A percentile compares a stretch with the other conserved stretches of the same genome.
phyloP scores from a whole-genome alignment of 2,329 filamentous ascomycete genomes.

The Cladosporium halotolerans region DNA sequence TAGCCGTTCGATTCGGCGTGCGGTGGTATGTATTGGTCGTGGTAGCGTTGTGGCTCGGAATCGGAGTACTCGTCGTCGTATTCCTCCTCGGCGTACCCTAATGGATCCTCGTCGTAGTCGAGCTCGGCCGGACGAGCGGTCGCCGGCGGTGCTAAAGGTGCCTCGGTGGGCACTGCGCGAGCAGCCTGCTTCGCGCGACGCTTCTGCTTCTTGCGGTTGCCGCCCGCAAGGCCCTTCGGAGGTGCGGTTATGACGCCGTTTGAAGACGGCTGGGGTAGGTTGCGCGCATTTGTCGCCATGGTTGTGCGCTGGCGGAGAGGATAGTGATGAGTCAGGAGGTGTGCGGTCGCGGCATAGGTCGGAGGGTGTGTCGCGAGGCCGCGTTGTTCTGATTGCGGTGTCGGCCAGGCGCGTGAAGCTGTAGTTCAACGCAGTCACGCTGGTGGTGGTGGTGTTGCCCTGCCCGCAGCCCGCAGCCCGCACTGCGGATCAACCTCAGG shows the following conservation, averaged over 20 bases:
- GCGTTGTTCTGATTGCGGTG: background rate
- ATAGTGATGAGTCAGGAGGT: constrained; percentile 5
- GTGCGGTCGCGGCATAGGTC: background rate
- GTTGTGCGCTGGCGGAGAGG: constrained; percentile 17
- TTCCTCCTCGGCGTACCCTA: constrained; percentile 19
- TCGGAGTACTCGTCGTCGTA: constrained; percentile 18
- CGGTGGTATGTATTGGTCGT: constrained; percentile 28
- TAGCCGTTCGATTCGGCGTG: constrained; percentile 36
- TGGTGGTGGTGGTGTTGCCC: background rate
- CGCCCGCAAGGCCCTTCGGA: constrained; percentile 32
- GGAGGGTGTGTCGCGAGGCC: background rate
- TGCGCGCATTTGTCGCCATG: constrained; percentile 24
- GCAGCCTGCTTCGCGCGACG: constrained; percentile 77
- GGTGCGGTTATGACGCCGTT: constrained; percentile 36
- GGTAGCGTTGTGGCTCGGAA: constrained; percentile 17
- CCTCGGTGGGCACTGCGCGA: constrained; percentile 48
- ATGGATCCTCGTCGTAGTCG: constrained; percentile 18
- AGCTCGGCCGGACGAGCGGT: constrained; percentile 21
- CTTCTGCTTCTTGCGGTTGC: constrained; percentile 95
- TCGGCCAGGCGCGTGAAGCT: background rate
- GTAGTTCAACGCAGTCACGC: background rate
- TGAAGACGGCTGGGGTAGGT: constrained; percentile 18
- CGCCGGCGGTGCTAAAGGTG: constrained; percentile 24
- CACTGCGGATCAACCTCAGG: too few species aligned
- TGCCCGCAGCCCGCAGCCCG: too few species aligned